These are phyloP conservation scores for Saturnispora silvae DNA, from an alignment of 805 yeast genomes.

Conservation along the genomic window DNA sequence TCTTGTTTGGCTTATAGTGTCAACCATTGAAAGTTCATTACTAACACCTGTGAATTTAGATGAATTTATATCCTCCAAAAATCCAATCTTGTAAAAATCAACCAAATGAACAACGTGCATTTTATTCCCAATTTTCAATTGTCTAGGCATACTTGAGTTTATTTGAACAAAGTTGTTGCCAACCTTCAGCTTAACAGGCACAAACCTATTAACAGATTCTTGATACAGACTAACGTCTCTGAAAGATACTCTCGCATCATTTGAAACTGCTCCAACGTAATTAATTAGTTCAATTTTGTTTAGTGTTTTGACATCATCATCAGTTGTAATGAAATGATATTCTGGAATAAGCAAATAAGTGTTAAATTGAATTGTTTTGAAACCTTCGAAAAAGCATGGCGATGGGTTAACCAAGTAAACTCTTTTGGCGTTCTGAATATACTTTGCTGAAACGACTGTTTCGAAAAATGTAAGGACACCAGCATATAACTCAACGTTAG, in stretches of 20 bases:
- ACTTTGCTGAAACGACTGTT: constrained; percentile 37
- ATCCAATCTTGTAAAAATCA: constrained; percentile 33
- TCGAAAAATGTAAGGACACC: constrained; percentile 13
- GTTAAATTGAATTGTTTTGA: constrained; percentile 10
- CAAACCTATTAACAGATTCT: constrained; percentile 35
- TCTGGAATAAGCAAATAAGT: constrained; percentile 10
- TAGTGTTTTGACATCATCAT: constrained; percentile 35
- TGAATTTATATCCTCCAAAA: constrained; percentile 31
- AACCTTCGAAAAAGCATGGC: constrained; percentile 14
- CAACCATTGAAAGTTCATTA: constrained; percentile 38
- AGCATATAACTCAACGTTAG: constrained; percentile 9
- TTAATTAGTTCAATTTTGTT: constrained; percentile 35
- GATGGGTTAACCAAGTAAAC: constrained; percentile 44
- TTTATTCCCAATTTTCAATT: constrained; percentile 28
- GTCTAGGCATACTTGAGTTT: constrained; percentile 32
- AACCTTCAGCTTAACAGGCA: constrained; percentile 53
- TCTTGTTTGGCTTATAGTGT: constrained; percentile 25
- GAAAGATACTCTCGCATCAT: constrained; percentile 42
- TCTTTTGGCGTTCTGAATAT: constrained; percentile 41
- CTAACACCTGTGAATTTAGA: constrained; percentile 36
- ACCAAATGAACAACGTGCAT: constrained; percentile 29
- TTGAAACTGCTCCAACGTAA: constrained; percentile 30
- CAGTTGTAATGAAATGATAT: constrained; percentile 32
- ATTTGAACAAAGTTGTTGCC: constrained; percentile 64
- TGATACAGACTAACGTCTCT: constrained; percentile 45